phyloP scores from a whole-genome alignment of 345 rosid genomes.

The Sisymbrium altissimum region DNA sequence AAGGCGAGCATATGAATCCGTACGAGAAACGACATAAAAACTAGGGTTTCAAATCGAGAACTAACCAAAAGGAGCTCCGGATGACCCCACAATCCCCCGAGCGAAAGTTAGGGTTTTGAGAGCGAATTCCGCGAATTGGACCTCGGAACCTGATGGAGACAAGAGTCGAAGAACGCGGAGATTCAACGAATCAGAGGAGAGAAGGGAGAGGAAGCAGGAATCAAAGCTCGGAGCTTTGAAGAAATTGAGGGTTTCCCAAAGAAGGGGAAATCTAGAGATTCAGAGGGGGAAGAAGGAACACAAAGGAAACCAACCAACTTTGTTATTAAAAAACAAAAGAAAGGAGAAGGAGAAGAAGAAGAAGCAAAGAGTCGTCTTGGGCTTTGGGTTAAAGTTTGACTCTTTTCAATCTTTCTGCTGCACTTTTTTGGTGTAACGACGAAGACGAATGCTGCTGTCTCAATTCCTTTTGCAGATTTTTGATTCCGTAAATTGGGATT shows the following conservation, averaged over 20 bases:
- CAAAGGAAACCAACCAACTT: too few species aligned
- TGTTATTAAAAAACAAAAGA: too few species aligned
- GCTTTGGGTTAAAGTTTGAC: conserved; percentile 43
- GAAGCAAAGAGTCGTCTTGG: conserved; percentile 36
- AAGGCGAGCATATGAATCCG: not conserved
- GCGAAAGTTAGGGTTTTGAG: conserved; percentile 59
- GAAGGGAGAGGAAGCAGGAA: not conserved
- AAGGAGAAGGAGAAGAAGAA: not conserved
- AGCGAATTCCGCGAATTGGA: conserved; percentile 29
- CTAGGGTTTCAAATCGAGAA: conserved; percentile 32
- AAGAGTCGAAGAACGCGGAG: conserved; percentile 15
- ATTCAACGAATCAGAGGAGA: conserved; percentile 7
- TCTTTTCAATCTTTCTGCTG: conserved; percentile 29
- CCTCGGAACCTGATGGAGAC: not conserved
- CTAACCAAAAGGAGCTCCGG: conserved; percentile 29
- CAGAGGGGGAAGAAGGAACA: conserved; percentile 1
- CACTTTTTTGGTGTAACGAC: conserved; percentile 16
- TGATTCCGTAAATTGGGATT: conserved; percentile 7
- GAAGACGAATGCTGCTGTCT: conserved; percentile 28
- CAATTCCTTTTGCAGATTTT: conserved; percentile 2
- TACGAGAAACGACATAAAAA: not conserved
- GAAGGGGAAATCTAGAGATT: conserved; percentile 10
- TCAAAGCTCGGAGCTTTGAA: conserved; percentile 26
- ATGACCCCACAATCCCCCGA: conserved; percentile 21
- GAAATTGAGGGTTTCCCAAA: conserved; percentile 29